Evolutionary conservation across 2,329 filamentous ascomycete genomes (phyloP).

Genomic region (Penicillium thymicola): DNA sequence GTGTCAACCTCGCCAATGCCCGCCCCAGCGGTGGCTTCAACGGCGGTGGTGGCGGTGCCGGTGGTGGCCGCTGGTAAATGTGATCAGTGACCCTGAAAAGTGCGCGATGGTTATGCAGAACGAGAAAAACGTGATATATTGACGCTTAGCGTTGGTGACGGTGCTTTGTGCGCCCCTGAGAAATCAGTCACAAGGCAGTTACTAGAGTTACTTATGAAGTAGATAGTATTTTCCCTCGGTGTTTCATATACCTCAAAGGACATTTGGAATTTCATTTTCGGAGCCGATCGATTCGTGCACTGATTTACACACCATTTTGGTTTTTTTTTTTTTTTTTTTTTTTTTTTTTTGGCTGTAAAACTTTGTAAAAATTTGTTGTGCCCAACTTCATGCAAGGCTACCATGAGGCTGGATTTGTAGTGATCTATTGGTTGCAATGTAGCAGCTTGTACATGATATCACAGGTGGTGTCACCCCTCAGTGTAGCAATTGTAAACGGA

Average conservation of each 20-base stretch:
- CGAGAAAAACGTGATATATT: slow-evolving; percentile 6
- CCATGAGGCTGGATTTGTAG: background rate
- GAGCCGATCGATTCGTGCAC: slow-evolving; percentile 2
- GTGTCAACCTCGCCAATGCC: slow-evolving; percentile 14
- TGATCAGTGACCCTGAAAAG: background rate
- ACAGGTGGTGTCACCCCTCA: background rate
- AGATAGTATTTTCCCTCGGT: slow-evolving; percentile 5
- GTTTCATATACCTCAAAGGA: slow-evolving; percentile 7
- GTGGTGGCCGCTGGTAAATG: slow-evolving; percentile 6
- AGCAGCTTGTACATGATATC: background rate
- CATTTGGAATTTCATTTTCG: slow-evolving; percentile 7
- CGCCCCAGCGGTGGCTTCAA: slow-evolving; percentile 2
- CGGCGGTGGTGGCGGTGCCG: background rate
- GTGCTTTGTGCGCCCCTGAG: background rate
- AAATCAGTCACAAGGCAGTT: slow-evolving; percentile 1
- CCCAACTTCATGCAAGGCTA: background rate
- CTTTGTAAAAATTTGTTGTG: background rate
- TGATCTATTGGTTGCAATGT: background rate
- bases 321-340: background rate
- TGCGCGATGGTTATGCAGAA: slow-evolving; percentile 4
- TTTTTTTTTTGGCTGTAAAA: background rate
- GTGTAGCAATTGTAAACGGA: background rate
- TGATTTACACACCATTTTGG: background rate
- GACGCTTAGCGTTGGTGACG: slow-evolving; percentile 8
- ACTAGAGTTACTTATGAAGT: slow-evolving; percentile 6